phyloP scores from a whole-genome alignment of 163 green algal genomes.

The Scenedesmus sp. region DNA sequence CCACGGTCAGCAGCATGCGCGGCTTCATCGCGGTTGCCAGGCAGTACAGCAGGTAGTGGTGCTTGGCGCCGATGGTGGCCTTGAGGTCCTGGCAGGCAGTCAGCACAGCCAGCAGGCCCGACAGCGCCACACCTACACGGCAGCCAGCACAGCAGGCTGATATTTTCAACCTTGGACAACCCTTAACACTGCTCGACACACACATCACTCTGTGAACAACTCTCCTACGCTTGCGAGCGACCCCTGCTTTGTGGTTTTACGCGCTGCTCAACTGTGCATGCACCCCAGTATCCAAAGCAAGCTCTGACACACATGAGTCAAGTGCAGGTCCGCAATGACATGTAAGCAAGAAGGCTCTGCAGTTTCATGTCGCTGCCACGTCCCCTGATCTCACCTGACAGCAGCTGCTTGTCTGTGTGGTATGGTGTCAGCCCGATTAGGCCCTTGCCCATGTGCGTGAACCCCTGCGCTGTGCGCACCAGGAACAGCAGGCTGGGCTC shows the following conservation, averaged over 20 bases:
- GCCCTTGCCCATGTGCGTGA: constrained; percentile 98
- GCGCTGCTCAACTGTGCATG: no score
- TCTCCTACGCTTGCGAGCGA: no score
- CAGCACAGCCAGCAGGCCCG: constrained; percentile 88
- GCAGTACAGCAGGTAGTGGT: constrained; percentile 96
- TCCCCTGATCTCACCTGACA: constrained; percentile 69
- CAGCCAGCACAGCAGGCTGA: not conserved
- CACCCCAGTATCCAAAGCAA: no score
- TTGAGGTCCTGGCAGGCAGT: constrained; percentile 86
- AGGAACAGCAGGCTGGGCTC: constrained; percentile 95
- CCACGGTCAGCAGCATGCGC: constrained; percentile 97
- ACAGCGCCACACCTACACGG: constrained; percentile 83
- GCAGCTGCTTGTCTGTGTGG: constrained; percentile 91
- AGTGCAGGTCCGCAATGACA: no score
- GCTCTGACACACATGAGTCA: no score
- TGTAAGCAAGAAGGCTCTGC: not conserved
- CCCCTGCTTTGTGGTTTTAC: no score
- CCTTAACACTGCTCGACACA: no score
- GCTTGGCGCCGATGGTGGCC: constrained; percentile 87
- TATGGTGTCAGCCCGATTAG: constrained; percentile 95
- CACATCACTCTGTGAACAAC: no score
- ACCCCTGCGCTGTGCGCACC: constrained; percentile 89
- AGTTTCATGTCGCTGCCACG: not conserved
- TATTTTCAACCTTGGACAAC: no score
- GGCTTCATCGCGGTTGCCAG: constrained; percentile 92